Base-by-base conservation (phyloP, 2,329 filamentous ascomycete genomes). In the Colletotrichum sp. region DNA sequence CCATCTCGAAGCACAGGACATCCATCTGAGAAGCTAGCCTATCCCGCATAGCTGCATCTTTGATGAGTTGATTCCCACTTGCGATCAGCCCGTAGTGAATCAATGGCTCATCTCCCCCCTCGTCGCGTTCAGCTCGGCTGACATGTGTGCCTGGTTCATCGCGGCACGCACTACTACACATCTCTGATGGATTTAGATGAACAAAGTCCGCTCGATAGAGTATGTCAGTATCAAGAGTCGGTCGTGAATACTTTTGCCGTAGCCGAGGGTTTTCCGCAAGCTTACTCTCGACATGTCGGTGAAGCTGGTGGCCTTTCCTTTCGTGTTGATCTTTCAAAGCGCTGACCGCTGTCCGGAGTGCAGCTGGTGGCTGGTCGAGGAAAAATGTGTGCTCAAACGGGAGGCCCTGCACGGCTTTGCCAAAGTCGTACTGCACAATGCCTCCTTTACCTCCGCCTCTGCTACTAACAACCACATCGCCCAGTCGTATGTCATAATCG, bases 401-500 rank as follows among this genome's bases (percentile, higher is more conserved):
- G 8, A 33, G 67, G 2, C 51, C 64, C 31, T 80, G 77, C 1
- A 78, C 66, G 0, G 66, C 51, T 47, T 80, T 80, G 9, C 78
- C 78, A 54, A 66, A 78, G 62, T 80, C 79, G 27, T 78, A 81
- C 16, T 80, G 78, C 1, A 80, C 68, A 3, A 81, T 78, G 6
- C 75, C 75, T 3, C 78, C 72, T 5, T 27, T 24, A 24, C n/a
- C n/a, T 5, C 24, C 24, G n/a, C 24, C 24, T 11, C n/a, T 18
- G 11, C 38, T 18, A 66, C 77, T 55, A 55, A 72, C 36, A 1
- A 77, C 70, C 11, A 75, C 57, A 27, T 77, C 76, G 7, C 75
- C 72, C 4, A 77, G 75, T 6, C 83, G 80, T 1, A 86, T 80
- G 24, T 86, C 83, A 24, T 82, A 70, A 18, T 79, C 72, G 3